A percentile compares a stretch with the other conserved stretches of the same genome.
Conservation (phyloP, 352 stramenopile species). For the Pythium diclinum region DNA sequence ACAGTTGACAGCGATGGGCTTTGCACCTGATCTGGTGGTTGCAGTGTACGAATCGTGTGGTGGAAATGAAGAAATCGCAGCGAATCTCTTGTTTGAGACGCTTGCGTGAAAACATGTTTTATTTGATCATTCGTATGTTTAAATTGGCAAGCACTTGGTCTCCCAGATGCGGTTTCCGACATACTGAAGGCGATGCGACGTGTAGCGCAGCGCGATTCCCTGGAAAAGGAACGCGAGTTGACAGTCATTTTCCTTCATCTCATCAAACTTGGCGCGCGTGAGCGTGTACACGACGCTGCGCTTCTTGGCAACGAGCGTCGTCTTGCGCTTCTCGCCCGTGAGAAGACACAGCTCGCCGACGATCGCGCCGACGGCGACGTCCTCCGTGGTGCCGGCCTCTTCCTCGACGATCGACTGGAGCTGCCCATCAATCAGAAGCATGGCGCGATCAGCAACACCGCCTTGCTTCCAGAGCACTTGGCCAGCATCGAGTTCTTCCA, state of each 20-base stretch:
- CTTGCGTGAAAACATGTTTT: constrained; percentile 15
- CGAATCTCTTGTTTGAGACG: constrained; percentile 56
- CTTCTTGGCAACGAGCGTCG: constrained; percentile 56
- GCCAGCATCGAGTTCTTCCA: constrained; percentile 57
- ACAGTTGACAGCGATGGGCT: constrained; percentile 62
- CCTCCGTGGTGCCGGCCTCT: constrained; percentile 73
- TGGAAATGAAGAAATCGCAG: constrained; percentile 48
- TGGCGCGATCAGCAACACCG: constrained; percentile 42
- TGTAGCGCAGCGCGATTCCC: constrained; percentile 69
- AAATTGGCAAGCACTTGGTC: constrained; percentile 79
- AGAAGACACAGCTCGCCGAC: constrained; percentile 77
- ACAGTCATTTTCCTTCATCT: constrained; percentile 65
- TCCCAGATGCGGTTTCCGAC: constrained; percentile 85
- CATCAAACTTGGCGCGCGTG: constrained; percentile 45
- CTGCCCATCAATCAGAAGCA: constrained; percentile 62
- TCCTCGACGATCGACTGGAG: constrained; percentile 75
- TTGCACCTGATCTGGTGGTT: constrained; percentile 44
- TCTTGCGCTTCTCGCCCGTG: constrained; percentile 79
- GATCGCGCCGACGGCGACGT: constrained; percentile 65
- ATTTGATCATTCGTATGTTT: constrained; percentile 5
- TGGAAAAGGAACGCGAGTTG: constrained; percentile 75
- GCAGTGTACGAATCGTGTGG: constrained; percentile 63
- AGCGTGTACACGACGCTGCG: constrained; percentile 72
- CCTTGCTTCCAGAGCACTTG: constrained; percentile 71
- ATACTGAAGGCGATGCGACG: constrained; percentile 73